Evolutionary conservation across 805 yeast species (phyloP).

Genomic region (Wickerhamomyces bovis): DNA sequence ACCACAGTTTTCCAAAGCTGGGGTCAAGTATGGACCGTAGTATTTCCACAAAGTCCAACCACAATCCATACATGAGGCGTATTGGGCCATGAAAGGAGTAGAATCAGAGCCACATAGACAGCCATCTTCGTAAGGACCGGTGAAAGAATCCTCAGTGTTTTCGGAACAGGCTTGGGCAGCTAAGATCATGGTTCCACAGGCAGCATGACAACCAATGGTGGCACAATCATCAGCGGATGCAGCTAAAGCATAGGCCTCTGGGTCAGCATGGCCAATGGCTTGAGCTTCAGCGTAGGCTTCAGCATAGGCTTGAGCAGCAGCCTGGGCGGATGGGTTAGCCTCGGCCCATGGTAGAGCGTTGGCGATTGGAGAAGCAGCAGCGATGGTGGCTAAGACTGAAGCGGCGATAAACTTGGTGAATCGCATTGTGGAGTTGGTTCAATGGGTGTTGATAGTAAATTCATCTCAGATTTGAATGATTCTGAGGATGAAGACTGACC

Average conservation of each 20-base stretch:
- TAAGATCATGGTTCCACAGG: conserved; percentile 29
- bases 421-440: not conserved
- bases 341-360: conserved; percentile 17
- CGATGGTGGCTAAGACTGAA: conserved; percentile 5
- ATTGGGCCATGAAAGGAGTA: conserved; percentile 11
- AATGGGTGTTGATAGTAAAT: not conserved
- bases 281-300: conserved; percentile 18
- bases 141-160: conserved; percentile 19
- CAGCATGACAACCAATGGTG: conserved; percentile 27
- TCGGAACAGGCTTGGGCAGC: conserved; percentile 28
- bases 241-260: conserved; percentile 18
- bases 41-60: conserved; percentile 36
- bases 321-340: conserved; percentile 15
- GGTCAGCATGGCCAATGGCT: conserved; percentile 17
- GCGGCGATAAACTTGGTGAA: not conserved
- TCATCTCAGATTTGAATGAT: too few relatives aligned
- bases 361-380: conserved; percentile 6
- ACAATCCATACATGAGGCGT: conserved; percentile 31
- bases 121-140: conserved; percentile 17
- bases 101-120: conserved; percentile 21
- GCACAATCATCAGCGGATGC: conserved; percentile 23
- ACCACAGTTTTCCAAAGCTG: conserved; percentile 24
- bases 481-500: too few relatives aligned
- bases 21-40: conserved; percentile 27
- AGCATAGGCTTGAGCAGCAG: conserved; percentile 17